These are phyloP conservation scores for Botrytis galanthina DNA, from an alignment of 2,329 filamentous ascomycete genomes.

Conservation along the genomic window DNA sequence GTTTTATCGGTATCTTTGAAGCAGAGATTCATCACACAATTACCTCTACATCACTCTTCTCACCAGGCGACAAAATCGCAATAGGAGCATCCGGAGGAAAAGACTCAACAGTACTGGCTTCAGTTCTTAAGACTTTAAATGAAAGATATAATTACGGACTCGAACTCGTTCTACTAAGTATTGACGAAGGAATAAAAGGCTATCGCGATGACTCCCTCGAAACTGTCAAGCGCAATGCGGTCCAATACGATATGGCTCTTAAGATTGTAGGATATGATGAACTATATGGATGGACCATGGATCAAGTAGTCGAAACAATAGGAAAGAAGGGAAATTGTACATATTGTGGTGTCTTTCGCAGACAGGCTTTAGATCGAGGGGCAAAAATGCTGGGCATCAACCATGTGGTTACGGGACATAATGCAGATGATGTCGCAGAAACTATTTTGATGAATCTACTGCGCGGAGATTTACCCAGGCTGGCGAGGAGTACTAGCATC, in stretches of 20 bases:
- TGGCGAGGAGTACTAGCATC: conserved; percentile 88
- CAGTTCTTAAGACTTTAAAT: conserved; percentile 91
- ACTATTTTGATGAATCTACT: conserved; percentile 97
- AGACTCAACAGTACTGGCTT: conserved; percentile 93
- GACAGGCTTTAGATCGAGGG: conserved; percentile 90
- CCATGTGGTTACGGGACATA: conserved; percentile 96
- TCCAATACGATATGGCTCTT: conserved; percentile 86
- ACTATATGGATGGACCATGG: conserved; percentile 99
- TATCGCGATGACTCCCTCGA: conserved; percentile 95
- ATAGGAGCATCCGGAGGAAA: conserved; percentile 97
- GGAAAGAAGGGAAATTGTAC: conserved; percentile 99
- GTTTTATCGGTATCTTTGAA: conserved; percentile 87
- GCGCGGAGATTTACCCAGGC: conserved; percentile 80
- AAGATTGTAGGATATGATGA: conserved; percentile 92
- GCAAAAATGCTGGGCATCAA: conserved; percentile 82
- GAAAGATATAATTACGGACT: conserved; percentile 84
- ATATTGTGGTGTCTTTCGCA: conserved; percentile 93
- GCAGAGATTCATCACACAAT: conserved; percentile 94
- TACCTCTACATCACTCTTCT: conserved; percentile 74
- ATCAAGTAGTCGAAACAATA: conserved; percentile 92
- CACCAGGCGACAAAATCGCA: conserved; percentile 78
- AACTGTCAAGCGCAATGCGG: conserved; percentile 90
- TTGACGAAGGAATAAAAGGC: conserved; percentile 96
- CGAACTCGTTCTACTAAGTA: conserved; percentile 80
- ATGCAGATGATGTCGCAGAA: conserved; percentile 95